Conservation (phyloP, 306 rosid species). For the Vigna trinervia region DNA sequence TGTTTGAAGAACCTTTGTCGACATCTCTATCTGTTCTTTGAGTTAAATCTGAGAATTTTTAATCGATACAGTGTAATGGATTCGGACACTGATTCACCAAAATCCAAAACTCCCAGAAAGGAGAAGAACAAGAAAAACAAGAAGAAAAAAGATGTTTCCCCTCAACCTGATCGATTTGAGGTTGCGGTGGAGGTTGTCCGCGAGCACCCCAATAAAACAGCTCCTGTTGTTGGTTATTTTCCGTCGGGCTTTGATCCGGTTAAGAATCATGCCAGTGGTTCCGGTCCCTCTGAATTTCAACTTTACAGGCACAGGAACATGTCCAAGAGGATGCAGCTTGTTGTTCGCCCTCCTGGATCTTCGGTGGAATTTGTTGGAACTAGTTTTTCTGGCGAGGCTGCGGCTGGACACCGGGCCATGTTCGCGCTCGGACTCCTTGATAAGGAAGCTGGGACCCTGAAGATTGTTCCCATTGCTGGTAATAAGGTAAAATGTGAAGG, state of each 20-base stretch:
- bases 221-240: slow-evolving; percentile 80
- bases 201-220: slow-evolving; percentile 50
- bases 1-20: not conserved
- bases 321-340: slow-evolving; percentile 72
- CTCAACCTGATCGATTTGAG: slow-evolving; percentile 27
- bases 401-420: slow-evolving; percentile 59
- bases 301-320: slow-evolving; percentile 55
- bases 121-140: slow-evolving; percentile 44
- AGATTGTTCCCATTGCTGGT: slow-evolving; percentile 67
- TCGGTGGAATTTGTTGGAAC: slow-evolving; percentile 83
- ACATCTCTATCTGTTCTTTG: not conserved
- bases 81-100: slow-evolving; percentile 52
- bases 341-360: slow-evolving; percentile 66
- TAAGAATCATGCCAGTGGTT: not conserved
- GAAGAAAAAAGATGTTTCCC: slow-evolving; percentile 39
- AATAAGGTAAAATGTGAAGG: slow-evolving; percentile 62
- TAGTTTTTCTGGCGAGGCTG: slow-evolving; percentile 76
- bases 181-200: slow-evolving; percentile 59
- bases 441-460: slow-evolving; percentile 66
- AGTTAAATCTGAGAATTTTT: not conserved
- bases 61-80: slow-evolving; percentile 48
- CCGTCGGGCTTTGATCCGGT: slow-evolving; percentile 79
- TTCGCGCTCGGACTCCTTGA: slow-evolving; percentile 85
- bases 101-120: slow-evolving; percentile 43
- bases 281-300: slow-evolving; percentile 43